These are phyloP conservation scores for Dittrichia graveolens DNA, from an alignment of 129 eudicot genomes.

Conservation along the genomic window DNA sequence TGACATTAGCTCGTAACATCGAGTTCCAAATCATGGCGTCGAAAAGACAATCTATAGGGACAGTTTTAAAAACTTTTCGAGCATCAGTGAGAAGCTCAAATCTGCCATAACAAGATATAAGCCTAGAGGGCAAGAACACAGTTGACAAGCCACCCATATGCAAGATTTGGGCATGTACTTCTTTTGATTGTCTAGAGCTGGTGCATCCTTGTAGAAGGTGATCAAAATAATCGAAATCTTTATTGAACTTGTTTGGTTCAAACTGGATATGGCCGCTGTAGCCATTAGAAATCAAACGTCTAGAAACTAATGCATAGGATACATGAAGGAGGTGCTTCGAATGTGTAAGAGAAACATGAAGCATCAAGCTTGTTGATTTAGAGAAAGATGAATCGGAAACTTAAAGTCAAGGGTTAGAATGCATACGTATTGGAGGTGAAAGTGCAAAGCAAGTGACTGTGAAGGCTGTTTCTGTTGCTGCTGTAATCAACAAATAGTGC, in stretches of 20 bases:
- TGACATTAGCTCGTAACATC: constrained; percentile 56
- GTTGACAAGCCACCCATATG: constrained; percentile 30
- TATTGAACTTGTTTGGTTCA: constrained; percentile 2
- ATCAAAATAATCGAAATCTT: constrained; percentile 45
- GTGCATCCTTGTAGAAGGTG: constrained; percentile 47
- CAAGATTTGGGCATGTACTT: constrained; percentile 55
- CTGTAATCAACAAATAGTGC: too few species aligned
- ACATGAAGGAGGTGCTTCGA: constrained; percentile 24
- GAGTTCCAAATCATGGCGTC: constrained; percentile 62
- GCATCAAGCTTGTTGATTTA: constrained; percentile 29
- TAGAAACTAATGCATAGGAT: constrained; percentile 10
- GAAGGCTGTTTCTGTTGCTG: constrained; percentile 49
- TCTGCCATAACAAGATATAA: constrained; percentile 49
- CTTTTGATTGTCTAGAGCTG: constrained; percentile 40
- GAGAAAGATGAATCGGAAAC: background rate
- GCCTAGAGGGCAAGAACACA: constrained; percentile 54
- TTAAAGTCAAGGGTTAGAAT: too few species aligned
- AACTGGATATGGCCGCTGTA: constrained; percentile 19
- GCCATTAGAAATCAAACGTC: constrained; percentile 8
- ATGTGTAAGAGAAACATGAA: constrained; percentile 21
- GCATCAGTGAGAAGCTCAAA: constrained; percentile 45
- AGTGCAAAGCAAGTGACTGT: constrained; percentile 92
- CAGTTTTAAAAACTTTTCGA: constrained; percentile 50
- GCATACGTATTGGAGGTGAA: constrained; percentile 73
- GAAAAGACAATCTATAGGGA: constrained; percentile 32